These are phyloP conservation scores for Phaeosphaeriaceae sp. DNA, from an alignment of 2,329 filamentous ascomycete species.

Conservation along the genomic window DNA sequence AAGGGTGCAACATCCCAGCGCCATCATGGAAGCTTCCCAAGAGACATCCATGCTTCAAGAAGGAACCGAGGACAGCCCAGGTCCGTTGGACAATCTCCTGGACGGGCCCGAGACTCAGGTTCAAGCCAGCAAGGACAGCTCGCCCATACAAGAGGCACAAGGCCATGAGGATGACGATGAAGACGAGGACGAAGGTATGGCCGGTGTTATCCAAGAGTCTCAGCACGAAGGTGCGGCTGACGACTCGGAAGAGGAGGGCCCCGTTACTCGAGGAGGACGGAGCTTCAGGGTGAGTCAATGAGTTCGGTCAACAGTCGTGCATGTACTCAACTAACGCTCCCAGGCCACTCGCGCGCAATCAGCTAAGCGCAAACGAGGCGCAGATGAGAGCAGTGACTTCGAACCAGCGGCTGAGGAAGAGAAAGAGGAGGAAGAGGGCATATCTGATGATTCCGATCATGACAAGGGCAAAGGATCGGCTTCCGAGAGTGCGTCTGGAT, in stretches of 20 bases:
- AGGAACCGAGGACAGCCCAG: conserved; percentile 34
- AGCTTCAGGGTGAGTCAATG: conserved; percentile 31
- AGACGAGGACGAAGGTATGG: conserved; percentile 38
- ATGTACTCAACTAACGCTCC: conserved; percentile 16
- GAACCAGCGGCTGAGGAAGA: conserved; percentile 66
- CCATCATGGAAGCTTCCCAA: conserved; percentile 62
- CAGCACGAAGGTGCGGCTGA: conserved; percentile 48
- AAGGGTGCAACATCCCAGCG: conserved; percentile 55
- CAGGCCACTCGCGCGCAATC: conserved; percentile 38
- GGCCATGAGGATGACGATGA: conserved; percentile 38
- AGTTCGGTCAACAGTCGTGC: neutral
- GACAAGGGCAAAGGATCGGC: conserved; percentile 50
- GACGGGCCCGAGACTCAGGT: conserved; percentile 46
- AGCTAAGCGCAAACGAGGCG: conserved; percentile 48
- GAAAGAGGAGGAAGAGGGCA: conserved; percentile 61
- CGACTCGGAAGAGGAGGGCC: conserved; percentile 62
- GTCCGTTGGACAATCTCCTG: conserved; percentile 43
- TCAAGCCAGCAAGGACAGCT: conserved; percentile 40
- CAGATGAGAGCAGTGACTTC: conserved; percentile 68
- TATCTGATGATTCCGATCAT: conserved; percentile 59
- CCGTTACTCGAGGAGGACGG: conserved; percentile 57
- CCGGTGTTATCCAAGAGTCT: conserved; percentile 52
- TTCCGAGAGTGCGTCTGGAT: conserved; percentile 47
- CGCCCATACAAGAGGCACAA: conserved; percentile 42
- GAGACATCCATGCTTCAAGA: conserved; percentile 52